Conservation (phyloP, 1,139 yeast species). For the Magnusiomyces fungicola region DNA sequence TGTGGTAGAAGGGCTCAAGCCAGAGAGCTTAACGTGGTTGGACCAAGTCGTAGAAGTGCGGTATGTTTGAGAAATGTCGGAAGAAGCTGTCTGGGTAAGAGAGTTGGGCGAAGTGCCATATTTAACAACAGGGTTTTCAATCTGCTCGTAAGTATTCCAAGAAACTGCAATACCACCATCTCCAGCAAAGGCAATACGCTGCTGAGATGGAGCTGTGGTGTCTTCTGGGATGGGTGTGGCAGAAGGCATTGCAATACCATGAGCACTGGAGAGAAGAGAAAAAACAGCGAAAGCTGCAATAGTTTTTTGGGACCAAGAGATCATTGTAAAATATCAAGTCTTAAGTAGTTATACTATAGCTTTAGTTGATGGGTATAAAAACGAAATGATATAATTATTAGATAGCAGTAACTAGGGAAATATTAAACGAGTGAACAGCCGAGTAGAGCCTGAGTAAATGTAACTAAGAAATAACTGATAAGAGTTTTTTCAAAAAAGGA, state of each 20-base stretch:
- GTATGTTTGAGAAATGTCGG: slow-evolving; percentile 22
- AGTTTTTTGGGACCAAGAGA: neutral
- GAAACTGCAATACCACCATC: slow-evolving; percentile 24
- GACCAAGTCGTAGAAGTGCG: slow-evolving; percentile 25
- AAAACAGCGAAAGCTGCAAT: slow-evolving; percentile 2
- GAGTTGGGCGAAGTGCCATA: slow-evolving; percentile 23
- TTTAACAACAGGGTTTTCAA: slow-evolving; percentile 22
- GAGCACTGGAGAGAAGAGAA: neutral
- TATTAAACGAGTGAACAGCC: too few species aligned
- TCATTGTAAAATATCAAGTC: neutral
- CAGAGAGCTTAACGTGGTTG: slow-evolving; percentile 27
- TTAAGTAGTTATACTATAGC: neutral
- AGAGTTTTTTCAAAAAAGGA: too few species aligned
- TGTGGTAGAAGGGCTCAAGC: slow-evolving; percentile 24
- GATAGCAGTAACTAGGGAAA: neutral
- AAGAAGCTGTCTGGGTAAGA: slow-evolving; percentile 19
- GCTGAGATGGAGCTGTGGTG: slow-evolving; percentile 17
- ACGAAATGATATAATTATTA: neutral
- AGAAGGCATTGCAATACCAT: slow-evolving; percentile 3
- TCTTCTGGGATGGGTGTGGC: slow-evolving; percentile 7
- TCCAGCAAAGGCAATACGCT: slow-evolving; percentile 26
- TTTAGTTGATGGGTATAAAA: neutral
- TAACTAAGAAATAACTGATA: too few species aligned
- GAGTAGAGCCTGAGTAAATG: too few species aligned
- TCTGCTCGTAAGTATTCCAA: slow-evolving; percentile 25